Percentiles rank a stretch among this genome's conserved stretches.
Conservation (phyloP, 371 early-diverging fungal species). For the Mortierella sp. region DNA sequence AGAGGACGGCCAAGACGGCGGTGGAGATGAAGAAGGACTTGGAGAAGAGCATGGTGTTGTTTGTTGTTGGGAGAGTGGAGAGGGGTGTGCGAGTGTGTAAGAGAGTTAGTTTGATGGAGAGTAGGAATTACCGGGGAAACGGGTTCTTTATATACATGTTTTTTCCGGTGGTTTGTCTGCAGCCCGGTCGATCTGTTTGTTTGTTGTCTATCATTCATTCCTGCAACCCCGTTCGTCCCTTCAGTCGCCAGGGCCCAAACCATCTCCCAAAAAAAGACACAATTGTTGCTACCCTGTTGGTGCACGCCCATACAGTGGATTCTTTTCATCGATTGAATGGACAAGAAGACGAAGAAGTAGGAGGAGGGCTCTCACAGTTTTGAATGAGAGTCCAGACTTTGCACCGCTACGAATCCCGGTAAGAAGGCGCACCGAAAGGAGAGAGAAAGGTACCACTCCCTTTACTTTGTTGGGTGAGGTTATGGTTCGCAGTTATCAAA, state of each 20-base stretch:
- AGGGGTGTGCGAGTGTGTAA: not conserved
- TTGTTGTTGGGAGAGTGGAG: not conserved
- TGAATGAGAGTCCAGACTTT: not conserved
- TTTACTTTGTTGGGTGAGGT: not conserved
- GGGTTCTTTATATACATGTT: not conserved
- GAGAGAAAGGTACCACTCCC: not conserved
- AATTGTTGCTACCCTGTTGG: not conserved
- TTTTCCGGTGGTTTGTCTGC: not conserved
- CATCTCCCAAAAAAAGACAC: constrained; percentile 4
- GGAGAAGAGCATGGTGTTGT: constrained; percentile 24
- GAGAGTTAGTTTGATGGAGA: constrained; percentile 10
- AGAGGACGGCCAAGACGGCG: constrained; percentile 19
- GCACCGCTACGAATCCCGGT: not conserved
- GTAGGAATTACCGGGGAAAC: not conserved
- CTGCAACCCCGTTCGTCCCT: not conserved
- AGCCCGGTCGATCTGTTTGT: constrained; percentile 2
- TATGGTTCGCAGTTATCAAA: not conserved
- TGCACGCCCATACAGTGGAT: not conserved
- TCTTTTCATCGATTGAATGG: not conserved
- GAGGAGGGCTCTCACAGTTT: not conserved
- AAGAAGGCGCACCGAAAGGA: not conserved
- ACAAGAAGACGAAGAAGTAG: not conserved
- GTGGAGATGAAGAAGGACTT: constrained; percentile 29
- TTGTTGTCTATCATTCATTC: not conserved
- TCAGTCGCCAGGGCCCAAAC: not conserved